Evolutionary conservation across 768 basidiomycete genomes (phyloP).

Genomic region (Boletus coccyginus): DNA sequence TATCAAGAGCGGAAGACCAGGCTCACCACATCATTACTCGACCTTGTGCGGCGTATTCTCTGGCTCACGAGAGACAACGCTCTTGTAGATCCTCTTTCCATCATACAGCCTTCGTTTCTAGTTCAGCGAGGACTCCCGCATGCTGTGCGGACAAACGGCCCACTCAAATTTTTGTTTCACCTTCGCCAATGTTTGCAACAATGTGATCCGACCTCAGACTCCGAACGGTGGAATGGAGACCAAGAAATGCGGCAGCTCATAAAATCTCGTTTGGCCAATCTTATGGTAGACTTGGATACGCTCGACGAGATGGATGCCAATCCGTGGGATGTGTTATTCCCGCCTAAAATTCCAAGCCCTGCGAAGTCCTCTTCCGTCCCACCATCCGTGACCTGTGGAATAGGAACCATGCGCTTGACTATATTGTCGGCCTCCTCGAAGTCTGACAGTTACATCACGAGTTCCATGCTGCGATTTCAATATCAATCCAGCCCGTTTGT

Average conservation of each 20-base stretch:
- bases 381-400: conserved; percentile 13
- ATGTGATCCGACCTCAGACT: conserved; percentile 35
- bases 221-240: conserved; percentile 12
- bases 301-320: conserved; percentile 27
- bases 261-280: conserved; percentile 35
- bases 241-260: conserved; percentile 38
- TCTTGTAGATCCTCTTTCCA: conserved; percentile 72
- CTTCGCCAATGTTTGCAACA: conserved; percentile 53
- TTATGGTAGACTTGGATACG: conserved; percentile 44
- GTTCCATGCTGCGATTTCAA: conserved; percentile 26
- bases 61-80: conserved; percentile 46
- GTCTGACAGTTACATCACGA: conserved; percentile 23
- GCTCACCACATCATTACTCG: conserved; percentile 32
- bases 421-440: conserved; percentile 20
- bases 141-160: conserved; percentile 59
- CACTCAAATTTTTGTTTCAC: conserved; percentile 78
- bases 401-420: conserved; percentile 18
- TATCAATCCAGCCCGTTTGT: conserved; percentile 15
- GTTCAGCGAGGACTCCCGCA: conserved; percentile 74
- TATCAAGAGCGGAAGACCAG: conserved; percentile 31
- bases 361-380: conserved; percentile 5
- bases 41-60: conserved; percentile 49
- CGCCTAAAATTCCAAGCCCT: conserved; percentile 6
- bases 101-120: conserved; percentile 81
- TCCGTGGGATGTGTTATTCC: conserved; percentile 24